A percentile compares a stretch with the other conserved stretches of the same genome.
phyloP scores from a whole-genome alignment of 257 asterid genomes.

The Voacanga thouarsii region DNA sequence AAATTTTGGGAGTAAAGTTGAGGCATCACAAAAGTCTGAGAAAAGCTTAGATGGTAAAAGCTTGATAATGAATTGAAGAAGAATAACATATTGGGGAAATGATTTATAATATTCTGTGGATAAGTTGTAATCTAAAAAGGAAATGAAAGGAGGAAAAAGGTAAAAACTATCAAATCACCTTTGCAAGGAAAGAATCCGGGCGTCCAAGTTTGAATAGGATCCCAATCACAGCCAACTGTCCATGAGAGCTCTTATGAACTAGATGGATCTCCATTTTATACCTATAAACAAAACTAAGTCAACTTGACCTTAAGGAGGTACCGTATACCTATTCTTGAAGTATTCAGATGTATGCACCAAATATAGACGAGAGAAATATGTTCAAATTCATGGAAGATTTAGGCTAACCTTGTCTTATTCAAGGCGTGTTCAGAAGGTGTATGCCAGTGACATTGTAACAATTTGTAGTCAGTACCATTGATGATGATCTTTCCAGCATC shows the following conservation, averaged over 20 bases:
- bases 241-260: constrained; percentile 47
- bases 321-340: background rate
- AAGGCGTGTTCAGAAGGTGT: constrained; percentile 77
- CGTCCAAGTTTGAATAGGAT: constrained; percentile 53
- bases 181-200: constrained; percentile 49
- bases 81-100: background rate
- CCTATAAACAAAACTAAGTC: constrained; percentile 30
- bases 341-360: background rate
- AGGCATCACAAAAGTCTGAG: background rate
- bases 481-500: constrained; percentile 54
- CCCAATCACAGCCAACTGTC: constrained; percentile 50
- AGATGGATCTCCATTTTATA: constrained; percentile 62
- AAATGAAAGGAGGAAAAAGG: too few relatives aligned
- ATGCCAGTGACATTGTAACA: constrained; percentile 74
- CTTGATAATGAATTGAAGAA: background rate
- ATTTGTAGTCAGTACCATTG: constrained; percentile 38
- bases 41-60: background rate
- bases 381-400: background rate
- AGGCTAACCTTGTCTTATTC: constrained; percentile 44
- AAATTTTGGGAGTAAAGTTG: background rate
- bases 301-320: background rate
- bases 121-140: background rate
- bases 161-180: constrained; percentile 24
- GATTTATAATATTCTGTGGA: background rate
- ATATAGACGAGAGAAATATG: background rate